Evolutionary conservation across 179 eudicot species (phyloP).

Genomic region (Actinidia arguta): DNA sequence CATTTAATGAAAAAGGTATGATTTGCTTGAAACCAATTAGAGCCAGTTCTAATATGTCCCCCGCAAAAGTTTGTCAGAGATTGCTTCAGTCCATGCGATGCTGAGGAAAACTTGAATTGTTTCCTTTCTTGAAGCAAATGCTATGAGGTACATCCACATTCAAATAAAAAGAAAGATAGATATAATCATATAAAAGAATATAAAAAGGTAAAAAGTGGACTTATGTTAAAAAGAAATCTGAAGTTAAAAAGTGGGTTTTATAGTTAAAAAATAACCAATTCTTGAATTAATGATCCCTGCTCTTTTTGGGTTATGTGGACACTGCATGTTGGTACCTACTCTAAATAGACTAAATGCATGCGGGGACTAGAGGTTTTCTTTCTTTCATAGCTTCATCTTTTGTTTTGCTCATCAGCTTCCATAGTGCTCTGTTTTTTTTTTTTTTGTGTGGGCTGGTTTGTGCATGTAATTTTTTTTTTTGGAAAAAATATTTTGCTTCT

Average conservation of each 20-base stretch:
- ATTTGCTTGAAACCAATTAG: constrained; percentile 7
- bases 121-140: neutral
- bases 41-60: neutral
- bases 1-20: neutral
- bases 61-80: neutral
- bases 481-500: constrained; percentile 12
- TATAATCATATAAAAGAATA: neutral
- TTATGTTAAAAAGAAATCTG: neutral
- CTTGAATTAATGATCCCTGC: neutral
- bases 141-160: neutral
- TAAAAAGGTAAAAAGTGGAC: neutral
- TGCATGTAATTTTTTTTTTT: neutral
- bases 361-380: neutral
- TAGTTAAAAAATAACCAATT: neutral
- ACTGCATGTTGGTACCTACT: neutral
- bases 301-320: neutral
- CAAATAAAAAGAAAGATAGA: neutral
- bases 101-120: neutral
- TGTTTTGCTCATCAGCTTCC: neutral
- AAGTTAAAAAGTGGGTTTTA: neutral
- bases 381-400: neutral
- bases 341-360: too few species aligned
- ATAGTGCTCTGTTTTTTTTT: neutral
- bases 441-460: neutral
- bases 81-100: neutral